Base-by-base conservation (phyloP, 345 rosid species). In the Eucalyptus guilfoylei region DNA sequence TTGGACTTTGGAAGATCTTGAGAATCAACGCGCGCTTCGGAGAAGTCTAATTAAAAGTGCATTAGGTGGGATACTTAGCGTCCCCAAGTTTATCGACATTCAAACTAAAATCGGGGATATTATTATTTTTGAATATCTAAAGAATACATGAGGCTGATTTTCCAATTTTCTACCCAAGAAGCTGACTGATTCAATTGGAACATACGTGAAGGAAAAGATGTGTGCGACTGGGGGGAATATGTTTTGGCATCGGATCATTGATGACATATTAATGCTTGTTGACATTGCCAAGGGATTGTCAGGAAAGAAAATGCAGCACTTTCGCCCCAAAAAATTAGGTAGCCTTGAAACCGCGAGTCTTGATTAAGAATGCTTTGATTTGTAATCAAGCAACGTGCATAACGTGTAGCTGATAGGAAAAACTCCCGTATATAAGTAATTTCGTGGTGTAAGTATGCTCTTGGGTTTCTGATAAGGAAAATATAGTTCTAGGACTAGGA, bases 321-420 rank as follows among this genome's bases (percentile, higher is more conserved):
- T 69, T 17, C 4, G 44, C 21, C 19, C 80, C 44, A 32, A 34
- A 69, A 32, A 5, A 69, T 34, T 69, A 69, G 23, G 42, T 34
- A 69, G 6, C 11, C 13, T 32, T 16, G 44, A 34, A 32, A 69
- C 19, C 42, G 23, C 24, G 44, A 9, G 42, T 69, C 45, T 72
- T 21, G 8, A 19, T 37, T 72, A 37, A 19, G 45, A 76, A 37
- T 11, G 28, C 28, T 37, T 21, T 76, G 45, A 76, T 19, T 76
- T 76, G 47, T 21, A 37, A 40, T 76, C 83, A 6, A 40, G 42
- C 83, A 3, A 19, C 12, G 1, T 34, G 44, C 44, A 17, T 37
- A 21, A 2, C 14, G 2, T 1, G 45, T 11, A 37, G 14, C 26
- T 24, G 3, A 11, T 2, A 0, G 47, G 0, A 8, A 72, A 37